Base-by-base conservation (phyloP, 495 filamentous ascomycete species). In the Podospora sp. region DNA sequence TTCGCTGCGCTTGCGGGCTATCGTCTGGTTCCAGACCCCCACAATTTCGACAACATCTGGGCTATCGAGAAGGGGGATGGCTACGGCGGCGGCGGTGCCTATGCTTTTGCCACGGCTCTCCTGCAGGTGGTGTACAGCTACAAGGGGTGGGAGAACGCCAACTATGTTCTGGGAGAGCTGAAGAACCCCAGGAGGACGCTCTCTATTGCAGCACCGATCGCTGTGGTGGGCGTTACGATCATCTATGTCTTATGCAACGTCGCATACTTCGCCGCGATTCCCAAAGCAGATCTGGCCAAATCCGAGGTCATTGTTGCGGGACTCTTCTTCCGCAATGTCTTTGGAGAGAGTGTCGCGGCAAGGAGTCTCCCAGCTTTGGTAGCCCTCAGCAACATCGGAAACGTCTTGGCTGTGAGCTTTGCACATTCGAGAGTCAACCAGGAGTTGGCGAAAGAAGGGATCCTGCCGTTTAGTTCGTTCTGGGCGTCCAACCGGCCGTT, bases 161-260 rank as follows among this genome's bases (percentile, higher is more conserved):
- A 82, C 70, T 79, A 83, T 52, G 87, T 86, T 5, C 76, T 90
- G 62, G 85, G 85, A 51, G 86, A 89, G 75, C 81, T 88, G 9
- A 81, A 80, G 65, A 85, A 90, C 66, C 88, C 88, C 0, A 77
- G 79, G n/a, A 82, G 83, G 9, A 91, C 87, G 0, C 79, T 91
- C 56, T 82, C 83, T 57, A 83, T 87, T 64, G 89, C 88, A 0
- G 89, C 86, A 0, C 87, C 86, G 0, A 64, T 88, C 12, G 88
- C 87, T 0, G 81, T 90, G 12, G 78, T 78, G 22, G 78, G 81
- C 0, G 85, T 89, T 16, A 83, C 84, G 0, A 73, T 89, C 25
- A 76, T 88, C 1, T 90, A 90, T 76, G 84, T 89, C 65, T 73
- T 90, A 8, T 84, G 82, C 70, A 90, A 91, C 70, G 82, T 91